Evolutionary conservation across 2,329 filamentous ascomycete species (phyloP).

Genomic region (Aspergillus bombycis): DNA sequence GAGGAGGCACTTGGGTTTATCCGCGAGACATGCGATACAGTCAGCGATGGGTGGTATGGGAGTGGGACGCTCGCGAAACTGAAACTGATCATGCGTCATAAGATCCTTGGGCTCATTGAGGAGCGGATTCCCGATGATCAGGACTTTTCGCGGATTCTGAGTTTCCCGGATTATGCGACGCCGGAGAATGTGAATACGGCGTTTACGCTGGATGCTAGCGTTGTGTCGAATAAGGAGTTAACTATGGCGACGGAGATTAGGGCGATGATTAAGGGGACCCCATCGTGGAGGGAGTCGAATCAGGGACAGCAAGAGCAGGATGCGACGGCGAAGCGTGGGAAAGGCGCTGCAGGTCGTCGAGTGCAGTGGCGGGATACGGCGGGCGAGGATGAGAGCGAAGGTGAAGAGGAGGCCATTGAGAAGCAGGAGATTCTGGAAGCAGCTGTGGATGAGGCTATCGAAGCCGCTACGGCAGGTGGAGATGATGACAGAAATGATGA

Average conservation of each 20-base stretch:
- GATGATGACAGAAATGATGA: slow-evolving; percentile 32
- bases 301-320: slow-evolving; percentile 11
- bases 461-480: slow-evolving; percentile 20
- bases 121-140: slow-evolving; percentile 35
- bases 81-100: slow-evolving; percentile 85
- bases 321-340: slow-evolving; percentile 9
- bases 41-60: slow-evolving; percentile 79
- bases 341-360: slow-evolving; percentile 4
- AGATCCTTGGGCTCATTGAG: slow-evolving; percentile 69
- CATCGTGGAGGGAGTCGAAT: slow-evolving; percentile 30
- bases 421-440: slow-evolving; percentile 35
- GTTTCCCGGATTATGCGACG: slow-evolving; percentile 41
- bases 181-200: slow-evolving; percentile 22
- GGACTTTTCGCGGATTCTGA: slow-evolving; percentile 41
- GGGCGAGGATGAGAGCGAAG: slow-evolving; percentile 21
- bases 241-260: slow-evolving; percentile 41
- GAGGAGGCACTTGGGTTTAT: slow-evolving; percentile 57
- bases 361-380: slow-evolving; percentile 28
- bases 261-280: slow-evolving; percentile 35
- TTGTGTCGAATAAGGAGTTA: slow-evolving; percentile 27
- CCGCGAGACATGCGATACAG: slow-evolving; percentile 60
- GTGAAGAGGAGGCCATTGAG: slow-evolving; percentile 38
- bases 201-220: slow-evolving; percentile 32
- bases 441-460: slow-evolving; percentile 31
- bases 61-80: slow-evolving; percentile 81